Conservation (phyloP, 2,329 filamentous ascomycete genomes). For the Paecilomyces formosus region DNA sequence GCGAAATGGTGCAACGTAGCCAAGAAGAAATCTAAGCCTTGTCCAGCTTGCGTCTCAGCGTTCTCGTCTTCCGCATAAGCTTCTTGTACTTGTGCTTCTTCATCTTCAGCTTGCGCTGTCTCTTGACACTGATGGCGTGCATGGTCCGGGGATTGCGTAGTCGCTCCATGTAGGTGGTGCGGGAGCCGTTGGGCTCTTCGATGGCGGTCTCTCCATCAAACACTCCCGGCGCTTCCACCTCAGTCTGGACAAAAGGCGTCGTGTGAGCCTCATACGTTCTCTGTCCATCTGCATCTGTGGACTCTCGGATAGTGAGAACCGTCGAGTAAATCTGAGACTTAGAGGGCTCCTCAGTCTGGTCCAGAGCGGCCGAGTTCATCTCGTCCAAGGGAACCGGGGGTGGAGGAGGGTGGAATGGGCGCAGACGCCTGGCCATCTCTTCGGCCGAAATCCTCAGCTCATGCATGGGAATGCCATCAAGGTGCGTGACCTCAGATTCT, state of each 20-base stretch:
- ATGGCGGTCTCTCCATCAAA: slow-evolving; percentile 29
- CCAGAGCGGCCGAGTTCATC: slow-evolving; percentile 23
- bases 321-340: slow-evolving; percentile 40
- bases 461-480: slow-evolving; percentile 45
- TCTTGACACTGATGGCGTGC: slow-evolving; percentile 80
- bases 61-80: slow-evolving; percentile 86
- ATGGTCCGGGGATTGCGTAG: slow-evolving; percentile 55
- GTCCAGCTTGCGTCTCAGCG: slow-evolving; percentile 76
- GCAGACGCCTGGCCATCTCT: slow-evolving; percentile 61
- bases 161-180: slow-evolving; percentile 57
- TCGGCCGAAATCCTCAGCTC: slow-evolving; percentile 61
- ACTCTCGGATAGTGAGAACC: slow-evolving; percentile 47
- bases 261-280: slow-evolving; percentile 46
- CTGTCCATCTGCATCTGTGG: slow-evolving; percentile 41
- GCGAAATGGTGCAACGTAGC: not conserved
- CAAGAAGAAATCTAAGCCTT: slow-evolving; percentile 40
- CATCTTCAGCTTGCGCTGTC: slow-evolving; percentile 94
- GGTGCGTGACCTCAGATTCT: slow-evolving; percentile 27
- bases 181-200: slow-evolving; percentile 48
- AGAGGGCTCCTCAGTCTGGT: slow-evolving; percentile 30
- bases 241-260: slow-evolving; percentile 40
- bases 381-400: slow-evolving; percentile 57
- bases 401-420: slow-evolving; percentile 81
- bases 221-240: slow-evolving; percentile 28
- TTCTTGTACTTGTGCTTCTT: slow-evolving; percentile 99